A percentile compares a stretch with the other conserved stretches of the same genome.
Evolutionary conservation across 352 stramenopile species (phyloP).

Genomic region (Phytophthora pinifolia): DNA sequence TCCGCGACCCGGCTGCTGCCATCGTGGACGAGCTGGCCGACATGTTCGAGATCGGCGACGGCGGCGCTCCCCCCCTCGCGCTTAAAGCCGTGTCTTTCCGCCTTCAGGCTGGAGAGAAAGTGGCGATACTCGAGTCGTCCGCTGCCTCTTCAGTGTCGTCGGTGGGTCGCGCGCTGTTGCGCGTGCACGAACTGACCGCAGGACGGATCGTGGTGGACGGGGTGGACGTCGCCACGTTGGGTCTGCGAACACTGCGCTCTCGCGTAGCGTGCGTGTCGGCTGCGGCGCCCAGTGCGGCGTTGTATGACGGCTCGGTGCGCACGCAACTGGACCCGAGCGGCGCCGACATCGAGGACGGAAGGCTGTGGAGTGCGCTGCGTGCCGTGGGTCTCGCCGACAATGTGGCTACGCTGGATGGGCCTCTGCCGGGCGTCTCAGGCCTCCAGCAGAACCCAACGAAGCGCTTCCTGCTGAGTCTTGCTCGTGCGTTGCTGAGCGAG

Average conservation of each 20-base stretch:
- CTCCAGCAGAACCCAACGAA: slow-evolving; percentile 93
- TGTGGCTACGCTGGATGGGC: slow-evolving; percentile 54
- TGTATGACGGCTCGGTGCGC: slow-evolving; percentile 93
- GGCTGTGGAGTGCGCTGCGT: slow-evolving; percentile 43
- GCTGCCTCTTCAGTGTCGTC: slow-evolving; percentile 88
- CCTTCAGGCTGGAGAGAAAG: slow-evolving; percentile 81
- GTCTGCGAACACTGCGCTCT: slow-evolving; percentile 85
- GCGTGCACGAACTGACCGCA: slow-evolving; percentile 89
- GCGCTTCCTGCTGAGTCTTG: slow-evolving; percentile 96
- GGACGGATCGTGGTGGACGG: slow-evolving; percentile 93
- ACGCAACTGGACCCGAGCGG: slow-evolving; percentile 93
- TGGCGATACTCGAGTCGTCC: slow-evolving; percentile 88
- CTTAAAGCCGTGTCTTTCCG: slow-evolving; percentile 72
- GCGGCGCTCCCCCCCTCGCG: slow-evolving; percentile 34
- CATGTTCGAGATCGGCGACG: slow-evolving; percentile 51
- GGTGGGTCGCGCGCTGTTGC: slow-evolving; percentile 91
- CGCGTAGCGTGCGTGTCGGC: slow-evolving; percentile 96
- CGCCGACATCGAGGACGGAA: slow-evolving; percentile 31
- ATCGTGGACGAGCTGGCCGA: slow-evolving; percentile 27
- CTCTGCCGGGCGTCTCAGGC: slow-evolving; percentile 71
- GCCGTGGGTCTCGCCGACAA: slow-evolving; percentile 58
- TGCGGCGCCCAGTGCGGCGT: slow-evolving; percentile 73
- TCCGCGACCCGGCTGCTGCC: slow-evolving; percentile 76
- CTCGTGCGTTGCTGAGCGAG: slow-evolving; percentile 91
- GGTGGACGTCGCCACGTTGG: slow-evolving; percentile 82